Percentiles rank a stretch among this genome's conserved stretches.
These are phyloP conservation scores for Nakazawaea populi DNA, from an alignment of 805 yeast genomes.

Conservation along the genomic window DNA sequence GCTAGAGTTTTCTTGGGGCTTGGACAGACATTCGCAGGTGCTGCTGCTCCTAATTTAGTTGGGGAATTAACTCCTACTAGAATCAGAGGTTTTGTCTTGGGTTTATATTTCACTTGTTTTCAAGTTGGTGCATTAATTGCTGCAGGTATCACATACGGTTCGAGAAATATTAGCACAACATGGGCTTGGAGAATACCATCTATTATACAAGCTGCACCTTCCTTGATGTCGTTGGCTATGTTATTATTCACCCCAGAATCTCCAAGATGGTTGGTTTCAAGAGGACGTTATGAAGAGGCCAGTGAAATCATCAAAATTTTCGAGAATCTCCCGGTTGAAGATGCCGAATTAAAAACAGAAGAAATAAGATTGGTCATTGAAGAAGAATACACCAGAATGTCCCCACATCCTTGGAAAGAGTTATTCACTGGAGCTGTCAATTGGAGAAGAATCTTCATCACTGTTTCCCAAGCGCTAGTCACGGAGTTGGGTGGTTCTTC, in stretches of 20 bases:
- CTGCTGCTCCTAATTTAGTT: conserved; percentile 28
- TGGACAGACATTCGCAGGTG: conserved; percentile 25
- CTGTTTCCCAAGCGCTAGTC: conserved; percentile 22
- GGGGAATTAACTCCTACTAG: conserved; percentile 28
- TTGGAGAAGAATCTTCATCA: conserved; percentile 20
- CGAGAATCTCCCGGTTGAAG: conserved; percentile 17
- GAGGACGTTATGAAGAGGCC: conserved; percentile 21
- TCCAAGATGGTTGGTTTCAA: conserved; percentile 24
- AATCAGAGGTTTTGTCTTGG: conserved; percentile 23
- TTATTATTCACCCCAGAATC: conserved; percentile 24
- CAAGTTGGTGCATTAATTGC: conserved; percentile 23
- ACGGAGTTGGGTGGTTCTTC: conserved; percentile 22
- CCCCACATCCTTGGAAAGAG: conserved; percentile 19
- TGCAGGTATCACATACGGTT: conserved; percentile 23
- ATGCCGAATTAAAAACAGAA: conserved; percentile 13
- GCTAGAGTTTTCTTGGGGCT: conserved; percentile 31
- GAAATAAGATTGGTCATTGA: conserved; percentile 19
- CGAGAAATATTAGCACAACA: conserved; percentile 16
- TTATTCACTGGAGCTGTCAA: conserved; percentile 17
- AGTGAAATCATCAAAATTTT: conserved; percentile 16
- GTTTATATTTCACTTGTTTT: conserved; percentile 24
- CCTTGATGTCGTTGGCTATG: conserved; percentile 16
- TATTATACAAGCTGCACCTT: conserved; percentile 21
- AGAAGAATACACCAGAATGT: conserved; percentile 15
- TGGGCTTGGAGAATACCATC: conserved; percentile 29